phyloP scores from a whole-genome alignment of 129 eudicot species.

The Pulicaria dysenterica region DNA sequence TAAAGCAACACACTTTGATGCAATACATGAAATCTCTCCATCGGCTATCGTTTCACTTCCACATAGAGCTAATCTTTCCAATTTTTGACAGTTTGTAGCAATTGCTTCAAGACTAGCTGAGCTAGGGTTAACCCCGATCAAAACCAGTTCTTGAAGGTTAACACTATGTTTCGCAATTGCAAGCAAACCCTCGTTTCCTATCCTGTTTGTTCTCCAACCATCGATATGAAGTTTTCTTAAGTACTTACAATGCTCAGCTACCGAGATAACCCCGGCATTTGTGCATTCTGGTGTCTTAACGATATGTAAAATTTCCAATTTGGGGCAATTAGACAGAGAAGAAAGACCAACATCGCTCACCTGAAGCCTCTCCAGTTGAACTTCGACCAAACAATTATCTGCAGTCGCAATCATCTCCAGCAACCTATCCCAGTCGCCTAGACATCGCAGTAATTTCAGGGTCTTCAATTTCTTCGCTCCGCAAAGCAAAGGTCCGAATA shows the following conservation, averaged over 20 bases:
- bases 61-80: constrained; percentile 46
- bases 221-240: constrained; percentile 30
- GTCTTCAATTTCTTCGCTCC: constrained; percentile 38
- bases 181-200: constrained; percentile 33
- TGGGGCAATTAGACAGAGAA: constrained; percentile 31
- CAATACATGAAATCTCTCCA: constrained; percentile 42
- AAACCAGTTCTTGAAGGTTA: constrained; percentile 42
- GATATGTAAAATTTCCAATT: constrained; percentile 39
- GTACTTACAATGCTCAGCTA: constrained; percentile 40
- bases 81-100: constrained; percentile 36
- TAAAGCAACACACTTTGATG: constrained; percentile 40
- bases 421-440: constrained; percentile 42
- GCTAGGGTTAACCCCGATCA: constrained; percentile 40
- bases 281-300: constrained; percentile 47
- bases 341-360: constrained; percentile 41
- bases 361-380: constrained; percentile 46
- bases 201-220: constrained; percentile 46
- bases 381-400: constrained; percentile 33
- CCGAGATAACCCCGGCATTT: constrained; percentile 29
- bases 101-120: constrained; percentile 31
- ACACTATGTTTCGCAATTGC: constrained; percentile 31
- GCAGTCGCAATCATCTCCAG: constrained; percentile 28
- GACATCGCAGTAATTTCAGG: constrained; percentile 29
- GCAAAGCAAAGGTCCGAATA: constrained; percentile 33
- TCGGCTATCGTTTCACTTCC: constrained; percentile 44